Evolutionary conservation across 495 filamentous ascomycete species (phyloP).

Genomic region (Cercophora scortea): DNA sequence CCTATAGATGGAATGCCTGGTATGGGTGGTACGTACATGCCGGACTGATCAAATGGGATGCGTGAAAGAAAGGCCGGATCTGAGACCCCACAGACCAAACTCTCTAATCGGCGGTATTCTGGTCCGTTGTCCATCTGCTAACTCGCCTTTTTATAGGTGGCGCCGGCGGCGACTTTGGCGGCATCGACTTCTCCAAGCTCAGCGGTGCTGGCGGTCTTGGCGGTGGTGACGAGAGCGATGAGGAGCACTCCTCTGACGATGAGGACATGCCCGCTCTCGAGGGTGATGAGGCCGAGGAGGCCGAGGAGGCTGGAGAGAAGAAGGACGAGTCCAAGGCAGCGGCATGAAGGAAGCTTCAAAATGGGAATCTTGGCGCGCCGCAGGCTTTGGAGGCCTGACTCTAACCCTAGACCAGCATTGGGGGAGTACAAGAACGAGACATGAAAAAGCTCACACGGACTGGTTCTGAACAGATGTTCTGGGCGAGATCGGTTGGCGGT

Average conservation of each 20-base stretch:
- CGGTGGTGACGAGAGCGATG: slow-evolving; percentile 49
- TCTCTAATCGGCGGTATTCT: neutral
- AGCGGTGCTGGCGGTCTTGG: slow-evolving; percentile 51
- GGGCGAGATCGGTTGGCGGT: too few species aligned
- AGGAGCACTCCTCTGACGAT: slow-evolving; percentile 51
- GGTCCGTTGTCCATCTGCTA: neutral
- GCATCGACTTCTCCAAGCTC: slow-evolving; percentile 90
- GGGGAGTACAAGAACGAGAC: too few species aligned
- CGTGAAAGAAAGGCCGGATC: neutral
- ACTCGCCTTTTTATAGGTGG: slow-evolving; percentile 1
- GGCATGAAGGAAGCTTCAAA: neutral
- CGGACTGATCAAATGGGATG: neutral
- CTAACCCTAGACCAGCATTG: too few species aligned
- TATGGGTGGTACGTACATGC: slow-evolving; percentile 36
- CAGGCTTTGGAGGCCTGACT: too few species aligned
- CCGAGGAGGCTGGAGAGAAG: neutral
- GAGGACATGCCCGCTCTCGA: slow-evolving; percentile 41
- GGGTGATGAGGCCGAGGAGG: slow-evolving; percentile 25
- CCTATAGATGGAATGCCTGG: slow-evolving; percentile 37
- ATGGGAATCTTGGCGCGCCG: too few species aligned
- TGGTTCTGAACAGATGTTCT: too few species aligned
- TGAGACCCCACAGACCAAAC: slow-evolving; percentile 1
- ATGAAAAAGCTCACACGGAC: too few species aligned
- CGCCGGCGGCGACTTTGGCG: slow-evolving; percentile 53
- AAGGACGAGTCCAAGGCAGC: neutral